Evolutionary conservation across 1,284 basidiomycete species (phyloP), one percentile per base, ranked within the genome.

Genomic region (Boletus sp.): DNA sequence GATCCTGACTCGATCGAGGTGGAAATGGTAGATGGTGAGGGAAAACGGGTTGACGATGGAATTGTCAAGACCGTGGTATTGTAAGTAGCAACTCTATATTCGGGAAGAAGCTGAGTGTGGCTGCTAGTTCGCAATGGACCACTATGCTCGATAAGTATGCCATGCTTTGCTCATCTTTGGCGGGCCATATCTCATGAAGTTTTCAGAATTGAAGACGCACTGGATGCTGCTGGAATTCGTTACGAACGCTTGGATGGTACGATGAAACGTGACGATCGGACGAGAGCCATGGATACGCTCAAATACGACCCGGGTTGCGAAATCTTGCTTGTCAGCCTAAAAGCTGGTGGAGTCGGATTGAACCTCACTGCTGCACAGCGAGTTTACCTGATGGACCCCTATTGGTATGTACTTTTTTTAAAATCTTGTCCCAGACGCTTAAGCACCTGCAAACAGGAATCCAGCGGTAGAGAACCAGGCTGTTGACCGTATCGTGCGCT

Each of bases 401-500:
- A 94, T 68, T 96, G 93, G 91, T 88, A 66, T 51, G 77, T 32
- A 59, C 26, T 29, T 49, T 22, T 32, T 30, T 26, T 16, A 7
- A 20, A 10, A 4, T 22, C 41, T 47, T 26, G 26, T 22, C 34
- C 39, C 20, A 12, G 38, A 36, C 43, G 41, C 51, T 49, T 33
- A 42, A 56, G 34, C 13, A 45, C 13, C 48, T 44, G 22, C 7
- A n/a, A 54, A 20, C 60, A 92, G 90, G 91, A 97, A 97, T 62
- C 94, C 94, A 16, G 93, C 93, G 10, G 94, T 96, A 7, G 94
- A 97, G 73, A 92, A 94, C 61, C 94, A 96, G 69, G 93, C 93
- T 19, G 91, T 95, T 46, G 88, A 96, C 74, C 84, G 94, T 52
- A 93, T 95, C 59, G 88, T 84, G 50, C 35, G 52, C 17, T 37